phyloP scores from a whole-genome alignment of 306 rosid species.

The Medicago lupulina region DNA sequence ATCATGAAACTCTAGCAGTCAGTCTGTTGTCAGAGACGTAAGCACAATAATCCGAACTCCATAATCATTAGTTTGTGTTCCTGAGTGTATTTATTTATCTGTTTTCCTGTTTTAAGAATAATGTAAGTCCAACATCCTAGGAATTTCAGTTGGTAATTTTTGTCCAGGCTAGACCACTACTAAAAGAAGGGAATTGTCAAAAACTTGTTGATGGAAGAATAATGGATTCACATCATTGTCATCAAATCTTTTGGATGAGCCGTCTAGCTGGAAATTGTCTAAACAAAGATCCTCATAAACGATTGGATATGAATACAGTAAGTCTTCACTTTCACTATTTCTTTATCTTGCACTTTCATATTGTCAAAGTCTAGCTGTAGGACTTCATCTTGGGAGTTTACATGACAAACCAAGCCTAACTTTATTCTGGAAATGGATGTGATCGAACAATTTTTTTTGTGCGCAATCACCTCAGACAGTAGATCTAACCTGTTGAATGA shows the following conservation, averaged over 20 bases:
- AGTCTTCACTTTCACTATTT: slow-evolving; percentile 11
- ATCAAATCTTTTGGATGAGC: slow-evolving; percentile 73
- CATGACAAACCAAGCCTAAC: background rate
- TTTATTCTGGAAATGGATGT: background rate
- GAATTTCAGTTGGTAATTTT: background rate
- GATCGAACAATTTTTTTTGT: background rate
- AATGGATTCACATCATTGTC: slow-evolving; percentile 62
- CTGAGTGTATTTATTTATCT: no score
- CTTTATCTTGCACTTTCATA: background rate
- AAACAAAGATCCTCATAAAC: slow-evolving; percentile 60
- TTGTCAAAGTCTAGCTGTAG: background rate
- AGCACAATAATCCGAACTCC: background rate
- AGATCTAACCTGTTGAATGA: background rate
- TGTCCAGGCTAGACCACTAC: slow-evolving; percentile 70
- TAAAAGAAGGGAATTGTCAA: slow-evolving; percentile 69
- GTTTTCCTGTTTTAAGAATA: no score
- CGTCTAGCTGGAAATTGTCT: slow-evolving; percentile 72
- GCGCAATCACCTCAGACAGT: background rate
- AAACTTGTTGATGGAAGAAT: slow-evolving; percentile 63
- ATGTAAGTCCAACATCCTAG: background rate
- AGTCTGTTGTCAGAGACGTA: no score
- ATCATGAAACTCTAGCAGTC: no score
- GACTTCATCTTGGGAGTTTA: background rate
- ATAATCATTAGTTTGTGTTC: no score
- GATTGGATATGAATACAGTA: slow-evolving; percentile 65